Evolutionary conservation across 495 filamentous ascomycete genomes (phyloP), one percentile per base, ranked within the genome.

Genomic region (Durotheca rogersii): DNA sequence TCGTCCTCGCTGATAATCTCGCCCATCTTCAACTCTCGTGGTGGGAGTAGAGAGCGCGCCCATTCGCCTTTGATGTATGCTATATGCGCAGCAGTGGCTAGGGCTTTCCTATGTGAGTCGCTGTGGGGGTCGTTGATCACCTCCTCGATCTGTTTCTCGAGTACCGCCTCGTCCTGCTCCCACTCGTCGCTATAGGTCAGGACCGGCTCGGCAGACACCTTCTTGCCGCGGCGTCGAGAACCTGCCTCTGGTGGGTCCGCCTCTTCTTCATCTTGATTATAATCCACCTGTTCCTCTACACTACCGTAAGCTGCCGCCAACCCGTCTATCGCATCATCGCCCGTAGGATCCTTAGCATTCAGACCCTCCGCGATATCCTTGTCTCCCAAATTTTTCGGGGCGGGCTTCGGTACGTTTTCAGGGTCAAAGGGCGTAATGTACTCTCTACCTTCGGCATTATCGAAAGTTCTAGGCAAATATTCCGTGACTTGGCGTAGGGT

Each of bases 1-100:
- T 96, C 92, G 20, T 81, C 72, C 19, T 83, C 83, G 52, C 73
- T 78, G 29, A 91, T 82, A 34, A 82, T 77, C n/a, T 77, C 68
- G 41, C 76, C 72, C 66, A 77, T 74, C 17, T 62, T 65, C 7
- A 52, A 21, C 27, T 49, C 37, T 16, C 46, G 40, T 1, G 41
- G 51, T 6, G 62, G 62, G 16, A 65, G 62, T 11, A 60, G 47
- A 7, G 62, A 65, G 5, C 59, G 64, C 27, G 49, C 66, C 41
- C 61, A 56, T 27, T 65, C 64, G 16, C 65, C 64, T 21, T 68
- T 62, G 39, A 65, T 62, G 19, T 57, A 60, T 11, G 69, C 67
- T 11, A 72, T 58, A 39, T 69, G 61, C 7, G 60, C 57, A 17
- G 77, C 70, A 0, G 67, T 69, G 23, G 68, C 67, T 16, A 78